Conservation (phyloP, 129 eudicot genomes). For the Escallonia herrerae region DNA sequence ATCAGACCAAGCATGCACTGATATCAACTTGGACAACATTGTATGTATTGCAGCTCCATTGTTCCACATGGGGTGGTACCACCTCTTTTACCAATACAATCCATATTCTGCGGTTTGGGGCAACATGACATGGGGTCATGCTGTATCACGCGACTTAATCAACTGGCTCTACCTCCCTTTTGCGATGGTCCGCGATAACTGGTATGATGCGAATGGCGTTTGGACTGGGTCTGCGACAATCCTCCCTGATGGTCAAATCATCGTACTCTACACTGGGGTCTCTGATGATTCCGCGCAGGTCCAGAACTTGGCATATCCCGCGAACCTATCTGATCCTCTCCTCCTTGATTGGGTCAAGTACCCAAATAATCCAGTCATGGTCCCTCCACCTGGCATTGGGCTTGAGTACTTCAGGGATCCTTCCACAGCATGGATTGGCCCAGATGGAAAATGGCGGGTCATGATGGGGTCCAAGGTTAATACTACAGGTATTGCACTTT, state of each 20-base stretch:
- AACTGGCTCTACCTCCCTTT: constrained; percentile 77
- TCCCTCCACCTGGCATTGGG: constrained; percentile 68
- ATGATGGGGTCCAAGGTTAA: constrained; percentile 68
- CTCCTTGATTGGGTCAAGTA: constrained; percentile 63
- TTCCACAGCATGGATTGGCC: constrained; percentile 74
- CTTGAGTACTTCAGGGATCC: constrained; percentile 73
- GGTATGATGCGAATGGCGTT: constrained; percentile 82
- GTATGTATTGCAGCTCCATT: constrained; percentile 51
- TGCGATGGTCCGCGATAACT: constrained; percentile 67
- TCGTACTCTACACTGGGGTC: constrained; percentile 75
- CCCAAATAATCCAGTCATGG: constrained; percentile 61
- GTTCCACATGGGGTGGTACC: constrained; percentile 80
- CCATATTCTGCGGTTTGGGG: constrained; percentile 85
- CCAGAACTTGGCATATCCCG: constrained; percentile 76
- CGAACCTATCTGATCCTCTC: constrained; percentile 66
- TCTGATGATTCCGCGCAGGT: constrained; percentile 70
- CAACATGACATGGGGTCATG: constrained; percentile 86
- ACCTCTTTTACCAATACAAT: constrained; percentile 83
- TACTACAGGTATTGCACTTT: constrained; percentile 62
- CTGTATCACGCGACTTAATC: constrained; percentile 64
- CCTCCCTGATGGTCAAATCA: constrained; percentile 57
- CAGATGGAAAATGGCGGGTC: constrained; percentile 69
- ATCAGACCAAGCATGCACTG: too few species aligned
- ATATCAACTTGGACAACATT: too few species aligned
- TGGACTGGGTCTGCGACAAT: constrained; percentile 95